Conservation (phyloP, 2,329 filamentous ascomycete species). For the Bisporella sp. region DNA sequence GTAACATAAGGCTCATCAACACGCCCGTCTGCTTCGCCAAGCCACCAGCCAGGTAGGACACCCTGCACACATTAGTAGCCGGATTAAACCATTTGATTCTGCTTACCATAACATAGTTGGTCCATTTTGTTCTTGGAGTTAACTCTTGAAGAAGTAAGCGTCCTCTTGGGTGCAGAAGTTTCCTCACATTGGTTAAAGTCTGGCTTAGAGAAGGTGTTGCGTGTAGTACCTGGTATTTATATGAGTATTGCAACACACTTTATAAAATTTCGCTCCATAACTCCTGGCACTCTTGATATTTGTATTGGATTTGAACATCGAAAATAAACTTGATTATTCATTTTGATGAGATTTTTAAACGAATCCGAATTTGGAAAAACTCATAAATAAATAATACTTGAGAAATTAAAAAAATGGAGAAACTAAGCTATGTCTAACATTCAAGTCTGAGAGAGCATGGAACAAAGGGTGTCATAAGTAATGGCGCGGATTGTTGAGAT, state of each 20-base stretch:
- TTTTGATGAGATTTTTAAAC: not conserved
- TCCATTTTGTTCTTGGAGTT: not conserved
- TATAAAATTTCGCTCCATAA: no score
- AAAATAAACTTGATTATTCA: not conserved
- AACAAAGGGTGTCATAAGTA: not conserved
- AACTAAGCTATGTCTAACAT: not conserved
- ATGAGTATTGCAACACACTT: no score
- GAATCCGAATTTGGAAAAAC: not conserved
- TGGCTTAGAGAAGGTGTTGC: constrained; percentile 13
- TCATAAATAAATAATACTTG: not conserved
- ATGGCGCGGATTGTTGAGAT: no score
- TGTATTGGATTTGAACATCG: no score
- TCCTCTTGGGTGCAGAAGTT: constrained; percentile 13
- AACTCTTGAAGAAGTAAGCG: constrained; percentile 11
- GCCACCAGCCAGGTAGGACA: constrained; percentile 13
- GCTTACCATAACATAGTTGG: not conserved
- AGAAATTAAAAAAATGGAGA: not conserved
- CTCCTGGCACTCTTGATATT: no score
- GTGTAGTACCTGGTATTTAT: constrained; percentile 8
- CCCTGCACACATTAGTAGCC: not conserved
- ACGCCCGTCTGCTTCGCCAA: constrained; percentile 17
- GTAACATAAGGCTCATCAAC: constrained; percentile 19
- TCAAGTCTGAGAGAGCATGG: not conserved
- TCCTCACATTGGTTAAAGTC: constrained; percentile 12
- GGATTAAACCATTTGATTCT: not conserved